Evolutionary conservation across 164 flowering plant species (phyloP).

Genomic region (Pachysandra terminalis): DNA sequence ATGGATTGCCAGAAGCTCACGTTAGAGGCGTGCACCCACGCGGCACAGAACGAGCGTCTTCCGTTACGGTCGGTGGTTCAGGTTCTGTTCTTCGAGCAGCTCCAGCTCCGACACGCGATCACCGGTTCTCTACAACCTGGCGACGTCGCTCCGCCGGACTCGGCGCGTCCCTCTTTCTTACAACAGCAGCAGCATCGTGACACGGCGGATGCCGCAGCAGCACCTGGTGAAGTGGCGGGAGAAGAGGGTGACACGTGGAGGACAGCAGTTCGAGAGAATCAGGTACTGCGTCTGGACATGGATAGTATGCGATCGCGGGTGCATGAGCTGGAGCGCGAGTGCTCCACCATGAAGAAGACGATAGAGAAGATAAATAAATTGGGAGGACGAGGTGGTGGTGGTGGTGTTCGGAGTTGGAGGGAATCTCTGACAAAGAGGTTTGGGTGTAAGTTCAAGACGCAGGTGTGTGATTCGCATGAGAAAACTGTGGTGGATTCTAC

Average conservation of each 20-base stretch:
- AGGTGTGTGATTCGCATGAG: slow-evolving; percentile 93
- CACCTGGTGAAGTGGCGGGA: slow-evolving; percentile 12
- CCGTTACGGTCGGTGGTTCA: slow-evolving; percentile 88
- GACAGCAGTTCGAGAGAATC: slow-evolving; percentile 77
- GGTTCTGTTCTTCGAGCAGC: slow-evolving; percentile 93
- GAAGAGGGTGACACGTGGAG: slow-evolving; percentile 43
- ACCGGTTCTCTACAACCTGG: slow-evolving; percentile 62
- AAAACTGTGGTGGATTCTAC: slow-evolving; percentile 49
- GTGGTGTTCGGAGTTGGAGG: slow-evolving; percentile 35
- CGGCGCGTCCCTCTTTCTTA: slow-evolving; percentile 19
- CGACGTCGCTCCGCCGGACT: slow-evolving; percentile 27
- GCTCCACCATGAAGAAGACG: slow-evolving; percentile 77
- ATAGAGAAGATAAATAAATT: slow-evolving; percentile 66
- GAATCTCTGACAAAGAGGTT: slow-evolving; percentile 50
- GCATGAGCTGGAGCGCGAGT: slow-evolving; percentile 84
- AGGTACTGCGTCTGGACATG: slow-evolving; percentile 85
- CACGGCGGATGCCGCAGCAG: neutral
- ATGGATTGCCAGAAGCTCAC: slow-evolving; percentile 92
- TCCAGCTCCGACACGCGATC: slow-evolving; percentile 92
- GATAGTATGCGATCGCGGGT: slow-evolving; percentile 93
- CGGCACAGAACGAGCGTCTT: slow-evolving; percentile 97
- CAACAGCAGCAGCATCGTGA: neutral
- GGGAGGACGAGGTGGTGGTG: neutral
- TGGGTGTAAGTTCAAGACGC: slow-evolving; percentile 93
- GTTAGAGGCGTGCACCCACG: slow-evolving; percentile 95